Base-by-base conservation (phyloP, 2,329 filamentous ascomycete genomes). In the Simplicillium sp. region DNA sequence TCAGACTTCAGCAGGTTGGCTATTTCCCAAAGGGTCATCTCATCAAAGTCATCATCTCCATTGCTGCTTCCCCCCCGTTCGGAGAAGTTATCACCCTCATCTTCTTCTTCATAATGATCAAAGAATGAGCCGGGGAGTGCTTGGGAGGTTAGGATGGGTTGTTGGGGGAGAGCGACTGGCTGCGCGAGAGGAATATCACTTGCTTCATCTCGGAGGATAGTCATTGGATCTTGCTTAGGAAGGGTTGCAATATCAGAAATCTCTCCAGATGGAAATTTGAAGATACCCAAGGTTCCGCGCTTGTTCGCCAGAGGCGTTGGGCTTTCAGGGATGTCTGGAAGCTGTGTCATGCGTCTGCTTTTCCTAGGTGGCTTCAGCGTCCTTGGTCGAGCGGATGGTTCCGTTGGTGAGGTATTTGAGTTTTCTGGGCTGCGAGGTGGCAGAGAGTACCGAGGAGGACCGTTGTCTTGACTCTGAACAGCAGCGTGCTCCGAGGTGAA, bases 181-280 rank as follows among this genome's bases (percentile, higher is more conserved):
- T 34, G 17, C 4, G 39, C 38, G 11, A 34, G 36, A 7, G 45
- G 9, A 13, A 40, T 13, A 9, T 35, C 34, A 68, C 73, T 71
- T 14, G 70, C 73, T 3, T 70, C 70, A 7, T 71, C 64, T 65
- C 76, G 72, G 16, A 67, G 62, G 58, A 64, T 66, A 40, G 61
- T 60, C 47, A 57, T 58, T 45, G 59, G 56, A 29, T 56, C 59
- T 8, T 56, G 57, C 41, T 58, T 55, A 46, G 64, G 65, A 41
- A 70, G 54, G 20, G 58, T 70, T 9, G 70, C 70, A 40, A 66
- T 67, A 54, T 80, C 76, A 15, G 77, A 81, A 49, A 60, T 71
- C 58, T 81, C 77, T 12, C 78, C 78, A 75, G 76, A 81, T 3
- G 78, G 75, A 48, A 81, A 81, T 49, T 79, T 74, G 60, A 80